phyloP scores from a whole-genome alignment of 2,329 filamentous ascomycete species.

The Apiospora arundinis region DNA sequence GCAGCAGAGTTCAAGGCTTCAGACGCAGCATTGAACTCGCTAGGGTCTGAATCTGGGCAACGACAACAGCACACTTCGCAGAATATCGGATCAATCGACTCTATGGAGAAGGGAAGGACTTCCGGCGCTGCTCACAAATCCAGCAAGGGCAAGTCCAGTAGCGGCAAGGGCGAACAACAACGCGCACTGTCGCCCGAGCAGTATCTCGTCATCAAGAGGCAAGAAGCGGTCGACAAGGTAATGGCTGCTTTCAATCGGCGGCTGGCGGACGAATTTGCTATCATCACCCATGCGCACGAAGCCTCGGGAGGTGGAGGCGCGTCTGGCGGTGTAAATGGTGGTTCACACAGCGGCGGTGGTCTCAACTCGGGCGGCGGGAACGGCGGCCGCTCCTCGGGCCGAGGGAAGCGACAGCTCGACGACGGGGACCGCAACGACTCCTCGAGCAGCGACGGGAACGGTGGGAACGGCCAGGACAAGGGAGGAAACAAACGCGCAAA shows the following conservation, averaged over 20 bases:
- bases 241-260: constrained; percentile 38
- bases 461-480: constrained; percentile 39
- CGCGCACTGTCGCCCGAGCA: constrained; percentile 34
- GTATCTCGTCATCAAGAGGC: constrained; percentile 36
- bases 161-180: constrained; percentile 25
- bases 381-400: constrained; percentile 29
- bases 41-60: constrained; percentile 6
- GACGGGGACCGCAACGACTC: constrained; percentile 38
- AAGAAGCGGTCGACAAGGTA: constrained; percentile 34
- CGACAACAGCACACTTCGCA: constrained; percentile 14
- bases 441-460: constrained; percentile 37
- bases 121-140: constrained; percentile 33
- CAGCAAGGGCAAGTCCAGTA: constrained; percentile 29
- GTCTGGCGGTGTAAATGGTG: constrained; percentile 6
- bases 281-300: constrained; percentile 38
- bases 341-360: constrained; percentile 23
- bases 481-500: constrained; percentile 46
- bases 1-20: constrained; percentile 17
- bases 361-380: constrained; percentile 26
- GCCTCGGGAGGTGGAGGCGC: constrained; percentile 32
- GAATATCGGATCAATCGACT: constrained; percentile 29
- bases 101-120: constrained; percentile 38
- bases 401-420: constrained; percentile 37
- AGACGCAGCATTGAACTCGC: constrained; percentile 19
- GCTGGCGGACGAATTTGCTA: constrained; percentile 38